Evolutionary conservation across 2,329 filamentous ascomycete genomes (phyloP).

Genomic region (Colletotrichum australisinense): DNA sequence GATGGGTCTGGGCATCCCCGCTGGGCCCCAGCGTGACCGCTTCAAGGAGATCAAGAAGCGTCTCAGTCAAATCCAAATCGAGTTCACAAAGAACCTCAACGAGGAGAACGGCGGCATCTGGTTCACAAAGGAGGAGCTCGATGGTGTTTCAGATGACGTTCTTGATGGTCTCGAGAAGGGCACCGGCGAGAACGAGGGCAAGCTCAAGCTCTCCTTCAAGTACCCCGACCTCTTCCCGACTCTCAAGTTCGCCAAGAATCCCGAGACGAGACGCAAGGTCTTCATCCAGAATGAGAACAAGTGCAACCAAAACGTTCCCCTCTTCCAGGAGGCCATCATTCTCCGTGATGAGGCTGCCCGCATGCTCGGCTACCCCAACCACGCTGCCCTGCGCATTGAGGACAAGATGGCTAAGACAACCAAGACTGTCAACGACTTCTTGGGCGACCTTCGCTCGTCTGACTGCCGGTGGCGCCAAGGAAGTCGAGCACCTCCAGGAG

Average conservation of each 20-base stretch:
- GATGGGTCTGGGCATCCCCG: slow-evolving; percentile 79
- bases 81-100: slow-evolving; percentile 84
- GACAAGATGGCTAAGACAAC: slow-evolving; percentile 71
- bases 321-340: slow-evolving; percentile 66
- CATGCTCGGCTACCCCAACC: slow-evolving; percentile 66
- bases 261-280: slow-evolving; percentile 75
- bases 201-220: slow-evolving; percentile 83
- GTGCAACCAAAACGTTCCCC: slow-evolving; percentile 68
- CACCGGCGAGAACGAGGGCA: slow-evolving; percentile 76
- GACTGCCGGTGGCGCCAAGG: slow-evolving; percentile 75
- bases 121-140: slow-evolving; percentile 79
- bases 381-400: slow-evolving; percentile 66
- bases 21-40: slow-evolving; percentile 76
- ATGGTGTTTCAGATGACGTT: slow-evolving; percentile 80
- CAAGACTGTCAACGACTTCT: slow-evolving; percentile 65
- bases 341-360: slow-evolving; percentile 68
- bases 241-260: slow-evolving; percentile 80
- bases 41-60: slow-evolving; percentile 91
- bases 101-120: slow-evolving; percentile 86
- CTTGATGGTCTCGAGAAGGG: slow-evolving; percentile 77
- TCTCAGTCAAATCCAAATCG: slow-evolving; percentile 78
- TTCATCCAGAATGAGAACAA: slow-evolving; percentile 86
- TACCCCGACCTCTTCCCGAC: slow-evolving; percentile 85
- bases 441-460: slow-evolving; percentile 78
- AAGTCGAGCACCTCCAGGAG: slow-evolving; percentile 76